Percentiles rank a stretch among this genome's conserved stretches.
These are phyloP conservation scores for Cucurbita pepo DNA, from an alignment of 306 rosid species.

Conservation along the genomic window DNA sequence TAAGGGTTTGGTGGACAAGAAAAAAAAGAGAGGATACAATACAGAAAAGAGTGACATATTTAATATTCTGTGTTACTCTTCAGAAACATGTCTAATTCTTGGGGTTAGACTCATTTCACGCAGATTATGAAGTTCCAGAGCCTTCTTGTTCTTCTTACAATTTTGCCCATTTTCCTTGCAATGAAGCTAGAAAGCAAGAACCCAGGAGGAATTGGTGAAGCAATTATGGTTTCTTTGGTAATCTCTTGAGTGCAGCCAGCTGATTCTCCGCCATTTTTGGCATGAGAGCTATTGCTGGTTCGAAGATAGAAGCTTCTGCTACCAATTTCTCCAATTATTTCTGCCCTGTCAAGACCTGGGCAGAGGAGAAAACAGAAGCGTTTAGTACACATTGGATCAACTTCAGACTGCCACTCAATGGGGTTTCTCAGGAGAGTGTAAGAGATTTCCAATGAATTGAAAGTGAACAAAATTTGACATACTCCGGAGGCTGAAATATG, in stretches of 20 bases:
- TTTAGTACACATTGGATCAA: too few relatives aligned
- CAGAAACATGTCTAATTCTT: background rate
- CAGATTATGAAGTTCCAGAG: constrained; percentile 64
- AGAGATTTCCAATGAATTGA: too few relatives aligned
- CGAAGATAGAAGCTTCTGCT: constrained; percentile 72
- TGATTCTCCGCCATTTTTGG: background rate
- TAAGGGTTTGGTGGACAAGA: too few relatives aligned
- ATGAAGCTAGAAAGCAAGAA: constrained; percentile 22
- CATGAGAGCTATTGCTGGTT: constrained; percentile 13
- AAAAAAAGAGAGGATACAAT: background rate
- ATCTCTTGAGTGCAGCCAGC: constrained; percentile 10
- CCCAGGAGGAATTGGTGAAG: constrained; percentile 15
- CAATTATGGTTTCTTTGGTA: constrained; percentile 3
- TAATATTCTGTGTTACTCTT: constrained; percentile 17
- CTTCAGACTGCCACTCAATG: background rate
- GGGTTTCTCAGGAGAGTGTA: background rate
- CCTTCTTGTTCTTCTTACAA: constrained; percentile 39
- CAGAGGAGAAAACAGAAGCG: background rate
- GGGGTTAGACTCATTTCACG: background rate
- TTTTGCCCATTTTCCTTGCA: constrained; percentile 27
- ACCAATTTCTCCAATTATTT: constrained; percentile 54
- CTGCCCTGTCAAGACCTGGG: constrained; percentile 58
- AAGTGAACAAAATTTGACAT: constrained; percentile 3
- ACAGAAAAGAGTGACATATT: constrained; percentile 10
- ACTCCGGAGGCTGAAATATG: constrained; percentile 80